These are phyloP conservation scores for Epichloe uncinata DNA, from an alignment of 2,329 filamentous ascomycete species.

Conservation along the genomic window DNA sequence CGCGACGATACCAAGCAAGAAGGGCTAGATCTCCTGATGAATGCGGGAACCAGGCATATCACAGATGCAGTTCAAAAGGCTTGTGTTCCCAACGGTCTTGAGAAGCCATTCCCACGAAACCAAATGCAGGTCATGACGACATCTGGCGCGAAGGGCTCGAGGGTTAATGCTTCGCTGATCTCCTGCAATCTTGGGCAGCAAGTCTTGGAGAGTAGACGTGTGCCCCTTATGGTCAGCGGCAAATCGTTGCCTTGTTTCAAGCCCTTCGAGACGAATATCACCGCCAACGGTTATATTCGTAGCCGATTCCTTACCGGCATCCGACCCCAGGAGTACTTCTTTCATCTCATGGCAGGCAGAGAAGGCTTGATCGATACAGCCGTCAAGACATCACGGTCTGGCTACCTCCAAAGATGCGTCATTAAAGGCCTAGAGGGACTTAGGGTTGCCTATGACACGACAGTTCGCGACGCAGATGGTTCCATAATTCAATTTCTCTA, in stretches of 20 bases:
- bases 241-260: constrained; percentile 92
- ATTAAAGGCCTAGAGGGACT: constrained; percentile 98
- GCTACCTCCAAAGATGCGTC: constrained; percentile 89
- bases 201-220: constrained; percentile 84
- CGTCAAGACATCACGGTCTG: constrained; percentile 94
- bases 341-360: constrained; percentile 98
- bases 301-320: constrained; percentile 97
- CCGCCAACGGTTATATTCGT: constrained; percentile 86
- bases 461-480: constrained; percentile 87
- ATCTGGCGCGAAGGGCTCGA: constrained; percentile 85
- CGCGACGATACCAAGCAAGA: constrained; percentile 85
- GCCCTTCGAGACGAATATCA: constrained; percentile 76
- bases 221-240: constrained; percentile 94
- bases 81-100: constrained; percentile 69
- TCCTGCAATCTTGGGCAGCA: constrained; percentile 97
- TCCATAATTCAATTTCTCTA: constrained; percentile 91
- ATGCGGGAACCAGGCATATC: constrained; percentile 52
- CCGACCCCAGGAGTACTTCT: constrained; percentile 94
- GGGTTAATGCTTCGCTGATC: constrained; percentile 93
- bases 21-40: constrained; percentile 80
- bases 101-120: constrained; percentile 89
- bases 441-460: constrained; percentile 83
- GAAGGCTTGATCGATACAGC: constrained; percentile 98
- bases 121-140: constrained; percentile 99
- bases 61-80: constrained; percentile 66